Evolutionary conservation across 345 rosid genomes (phyloP).

Genomic region (Hibiscus mutabilis): DNA sequence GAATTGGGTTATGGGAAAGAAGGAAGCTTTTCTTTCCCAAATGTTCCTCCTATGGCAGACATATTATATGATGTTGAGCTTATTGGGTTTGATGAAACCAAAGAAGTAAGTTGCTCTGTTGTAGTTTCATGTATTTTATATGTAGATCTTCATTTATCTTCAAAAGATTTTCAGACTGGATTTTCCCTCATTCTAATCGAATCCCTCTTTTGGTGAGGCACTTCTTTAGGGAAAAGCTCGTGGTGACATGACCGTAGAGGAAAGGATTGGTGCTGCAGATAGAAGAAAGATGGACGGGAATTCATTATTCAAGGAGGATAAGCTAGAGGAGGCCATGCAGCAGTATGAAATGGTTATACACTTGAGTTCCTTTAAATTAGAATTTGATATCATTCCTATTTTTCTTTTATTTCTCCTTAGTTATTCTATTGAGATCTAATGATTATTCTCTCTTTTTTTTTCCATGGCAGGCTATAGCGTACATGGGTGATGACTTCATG

Average conservation of each 20-base stretch:
- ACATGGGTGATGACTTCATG: slow-evolving; percentile 95
- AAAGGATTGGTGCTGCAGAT: slow-evolving; percentile 89
- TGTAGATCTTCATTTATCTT: not conserved
- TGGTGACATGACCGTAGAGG: slow-evolving; percentile 97
- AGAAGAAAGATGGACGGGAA: slow-evolving; percentile 94
- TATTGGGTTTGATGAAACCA: slow-evolving; percentile 92
- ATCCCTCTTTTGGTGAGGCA: slow-evolving; percentile 10
- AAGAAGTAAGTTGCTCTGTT: slow-evolving; percentile 40
- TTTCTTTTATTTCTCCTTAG: not conserved
- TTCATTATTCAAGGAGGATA: slow-evolving; percentile 63
- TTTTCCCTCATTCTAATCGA: slow-evolving; percentile 3
- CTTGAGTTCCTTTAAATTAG: slow-evolving; percentile 20
- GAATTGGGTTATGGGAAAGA: slow-evolving; percentile 93
- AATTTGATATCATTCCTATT: not conserved
- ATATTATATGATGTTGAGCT: slow-evolving; percentile 82
- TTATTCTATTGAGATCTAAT: slow-evolving; percentile 13
- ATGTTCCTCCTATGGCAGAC: slow-evolving; percentile 91
- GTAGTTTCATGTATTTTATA: not conserved
- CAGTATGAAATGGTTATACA: slow-evolving; percentile 90
- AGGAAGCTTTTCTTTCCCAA: slow-evolving; percentile 92
- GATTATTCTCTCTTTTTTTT: not conserved
- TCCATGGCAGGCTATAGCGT: slow-evolving; percentile 72
- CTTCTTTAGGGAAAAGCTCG: slow-evolving; percentile 75
- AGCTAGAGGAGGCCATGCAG: slow-evolving; percentile 92
- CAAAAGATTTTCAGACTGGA: not conserved